Conservation (phyloP, 1,284 basidiomycete genomes). For the Porodaedalea pini region DNA sequence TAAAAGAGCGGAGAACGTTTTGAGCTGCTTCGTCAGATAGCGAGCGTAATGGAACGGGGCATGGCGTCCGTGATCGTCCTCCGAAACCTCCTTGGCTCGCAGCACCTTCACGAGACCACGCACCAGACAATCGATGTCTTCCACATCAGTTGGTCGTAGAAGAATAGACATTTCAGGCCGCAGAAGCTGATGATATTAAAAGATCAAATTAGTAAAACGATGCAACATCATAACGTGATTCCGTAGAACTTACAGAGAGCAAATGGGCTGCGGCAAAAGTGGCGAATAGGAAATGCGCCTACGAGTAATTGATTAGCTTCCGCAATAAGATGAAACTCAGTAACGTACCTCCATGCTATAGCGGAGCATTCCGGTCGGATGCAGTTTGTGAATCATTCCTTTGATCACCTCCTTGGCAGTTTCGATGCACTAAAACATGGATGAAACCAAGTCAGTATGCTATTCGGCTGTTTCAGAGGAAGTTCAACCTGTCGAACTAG, state of each 20-base stretch:
- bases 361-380: constrained; percentile 44
- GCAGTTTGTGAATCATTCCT: constrained; percentile 44
- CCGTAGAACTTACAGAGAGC: constrained; percentile 7
- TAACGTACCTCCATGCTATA: constrained; percentile 47
- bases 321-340: background rate
- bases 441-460: background rate
- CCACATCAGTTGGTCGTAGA: constrained; percentile 5
- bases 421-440: constrained; percentile 37
- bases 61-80: constrained; percentile 13
- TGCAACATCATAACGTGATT: background rate
- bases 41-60: constrained; percentile 18
- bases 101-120: constrained; percentile 5
- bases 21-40: constrained; percentile 20
- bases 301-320: background rate
- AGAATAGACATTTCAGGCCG: constrained; percentile 17
- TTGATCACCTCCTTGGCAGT: constrained; percentile 47
- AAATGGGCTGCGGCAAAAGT: constrained; percentile 20
- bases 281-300: constrained; percentile 20
- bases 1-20: constrained; percentile 15
- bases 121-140: constrained; percentile 10
- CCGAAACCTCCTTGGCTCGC: constrained; percentile 12
- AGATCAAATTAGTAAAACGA: background rate
- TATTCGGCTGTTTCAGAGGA: background rate
- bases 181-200: constrained; percentile 12
- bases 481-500: constrained; percentile 33